Evolutionary conservation across 179 eudicot genomes (phyloP).

Genomic region (Beta lomatogona): DNA sequence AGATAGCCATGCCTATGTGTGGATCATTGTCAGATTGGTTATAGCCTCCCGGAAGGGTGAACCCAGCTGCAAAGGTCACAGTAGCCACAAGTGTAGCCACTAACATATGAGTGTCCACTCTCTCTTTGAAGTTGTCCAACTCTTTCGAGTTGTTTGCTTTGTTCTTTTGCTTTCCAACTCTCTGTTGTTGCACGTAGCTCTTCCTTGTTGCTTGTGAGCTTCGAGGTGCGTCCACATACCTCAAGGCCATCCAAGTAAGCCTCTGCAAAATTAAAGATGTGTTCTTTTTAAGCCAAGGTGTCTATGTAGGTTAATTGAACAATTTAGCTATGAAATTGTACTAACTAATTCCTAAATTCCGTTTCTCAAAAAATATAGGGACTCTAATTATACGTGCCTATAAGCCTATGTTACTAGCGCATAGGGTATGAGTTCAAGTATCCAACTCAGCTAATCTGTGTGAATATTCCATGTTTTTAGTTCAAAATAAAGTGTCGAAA

Average conservation of each 20-base stretch:
- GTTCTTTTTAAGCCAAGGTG: too few relatives aligned
- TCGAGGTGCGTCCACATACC: slow-evolving; percentile 27
- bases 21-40: neutral
- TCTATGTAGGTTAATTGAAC: too few relatives aligned
- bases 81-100: slow-evolving; percentile 31
- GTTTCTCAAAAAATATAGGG: too few relatives aligned
- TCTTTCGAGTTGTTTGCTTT: neutral
- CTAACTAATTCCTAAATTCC: too few relatives aligned
- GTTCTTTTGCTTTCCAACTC: neutral
- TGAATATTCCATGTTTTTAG: too few relatives aligned
- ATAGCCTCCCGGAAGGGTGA: slow-evolving; percentile 23
- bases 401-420: too few relatives aligned
- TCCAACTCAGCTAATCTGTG: too few relatives aligned
- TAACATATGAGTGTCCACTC: slow-evolving; percentile 18
- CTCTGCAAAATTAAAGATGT: slow-evolving; percentile 17
- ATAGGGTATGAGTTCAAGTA: too few relatives aligned
- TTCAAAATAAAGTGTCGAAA: too few relatives aligned
- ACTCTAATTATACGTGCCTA: too few relatives aligned
- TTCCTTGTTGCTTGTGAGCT: slow-evolving; percentile 13
- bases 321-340: too few relatives aligned
- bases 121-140: slow-evolving; percentile 3
- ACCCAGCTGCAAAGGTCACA: slow-evolving; percentile 30
- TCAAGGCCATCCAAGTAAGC: slow-evolving; percentile 36
- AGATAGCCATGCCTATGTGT: neutral
- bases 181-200: neutral